phyloP scores from a whole-genome alignment of 2,329 filamentous ascomycete genomes.

The Polychaeton citri region DNA sequence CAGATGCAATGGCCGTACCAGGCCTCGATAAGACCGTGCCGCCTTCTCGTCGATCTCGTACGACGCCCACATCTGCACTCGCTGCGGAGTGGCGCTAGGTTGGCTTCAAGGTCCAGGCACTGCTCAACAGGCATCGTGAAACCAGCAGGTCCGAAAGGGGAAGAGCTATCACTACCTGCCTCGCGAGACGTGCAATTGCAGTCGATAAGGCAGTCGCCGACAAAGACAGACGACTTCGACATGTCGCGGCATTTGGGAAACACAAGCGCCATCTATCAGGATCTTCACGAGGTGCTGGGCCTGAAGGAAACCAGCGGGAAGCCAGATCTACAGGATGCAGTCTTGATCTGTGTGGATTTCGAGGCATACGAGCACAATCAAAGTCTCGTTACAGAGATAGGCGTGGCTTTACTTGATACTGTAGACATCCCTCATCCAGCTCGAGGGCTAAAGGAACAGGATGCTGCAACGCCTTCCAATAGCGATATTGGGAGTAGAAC shows the following conservation, averaged over 20 bases:
- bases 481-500: neutral
- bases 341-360: conserved; percentile 16
- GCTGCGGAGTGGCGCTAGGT: too few relatives aligned
- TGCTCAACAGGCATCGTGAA: too few relatives aligned
- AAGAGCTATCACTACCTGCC: too few relatives aligned
- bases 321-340: conserved; percentile 4
- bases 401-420: conserved; percentile 15
- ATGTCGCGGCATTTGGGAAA: neutral
- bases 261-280: neutral
- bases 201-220: too few relatives aligned
- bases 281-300: neutral
- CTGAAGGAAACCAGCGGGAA: neutral
- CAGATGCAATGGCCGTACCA: too few relatives aligned
- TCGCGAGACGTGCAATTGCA: too few relatives aligned
- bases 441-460: neutral
- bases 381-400: conserved; percentile 16
- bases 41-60: too few relatives aligned
- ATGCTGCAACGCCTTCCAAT: neutral
- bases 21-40: too few relatives aligned
- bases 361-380: conserved; percentile 15
- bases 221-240: neutral
- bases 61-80: too few relatives aligned
- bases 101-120: too few relatives aligned
- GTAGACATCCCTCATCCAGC: conserved; percentile 4
- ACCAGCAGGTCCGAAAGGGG: too few relatives aligned